Evolutionary conservation across 371 early-diverging fungal genomes (phyloP).

Genomic region (Mortierella sp.): DNA sequence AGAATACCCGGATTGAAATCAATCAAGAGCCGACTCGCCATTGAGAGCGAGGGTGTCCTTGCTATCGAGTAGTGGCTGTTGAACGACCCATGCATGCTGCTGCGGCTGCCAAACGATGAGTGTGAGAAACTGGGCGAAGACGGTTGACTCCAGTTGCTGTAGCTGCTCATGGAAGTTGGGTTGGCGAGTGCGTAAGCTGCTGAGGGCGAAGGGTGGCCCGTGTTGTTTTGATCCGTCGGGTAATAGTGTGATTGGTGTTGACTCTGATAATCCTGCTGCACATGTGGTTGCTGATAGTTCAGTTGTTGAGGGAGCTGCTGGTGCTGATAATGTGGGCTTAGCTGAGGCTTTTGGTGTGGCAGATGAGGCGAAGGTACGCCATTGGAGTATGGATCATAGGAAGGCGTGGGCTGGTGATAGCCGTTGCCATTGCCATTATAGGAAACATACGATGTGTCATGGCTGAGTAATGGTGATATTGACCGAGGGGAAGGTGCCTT

Average conservation of each 20-base stretch:
- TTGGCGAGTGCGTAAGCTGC: conserved; percentile 13
- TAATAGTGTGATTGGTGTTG: conserved; percentile 17
- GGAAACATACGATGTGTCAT: background rate
- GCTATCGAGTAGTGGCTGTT: background rate
- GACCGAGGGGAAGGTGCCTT: conserved; percentile 7
- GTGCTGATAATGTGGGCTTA: background rate
- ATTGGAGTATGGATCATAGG: conserved; percentile 4
- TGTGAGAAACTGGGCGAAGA: conserved; percentile 22
- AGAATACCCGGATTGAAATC: conserved; percentile 53
- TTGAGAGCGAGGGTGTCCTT: conserved; percentile 20
- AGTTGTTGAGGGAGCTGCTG: conserved; percentile 23
- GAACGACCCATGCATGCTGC: conserved; percentile 28
- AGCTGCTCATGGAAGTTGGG: conserved; percentile 18
- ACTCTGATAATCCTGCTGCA: conserved; percentile 18
- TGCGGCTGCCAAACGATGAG: conserved; percentile 7
- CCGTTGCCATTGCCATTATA: background rate
- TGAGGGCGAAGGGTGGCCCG: conserved; percentile 2
- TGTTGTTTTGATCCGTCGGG: conserved; percentile 13
- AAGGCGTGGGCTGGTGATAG: conserved; percentile 1
- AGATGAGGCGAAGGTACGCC: background rate
- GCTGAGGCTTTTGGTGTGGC: conserved; percentile 4
- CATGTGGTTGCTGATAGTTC: conserved; percentile 7
- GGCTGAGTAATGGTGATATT: conserved; percentile 3
- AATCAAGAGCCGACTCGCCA: conserved; percentile 34
- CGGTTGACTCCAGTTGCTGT: conserved; percentile 36